Evolutionary conservation across 768 basidiomycete species (phyloP), one percentile per base, ranked within the genome.

Genomic region (Lactarius psammicola): DNA sequence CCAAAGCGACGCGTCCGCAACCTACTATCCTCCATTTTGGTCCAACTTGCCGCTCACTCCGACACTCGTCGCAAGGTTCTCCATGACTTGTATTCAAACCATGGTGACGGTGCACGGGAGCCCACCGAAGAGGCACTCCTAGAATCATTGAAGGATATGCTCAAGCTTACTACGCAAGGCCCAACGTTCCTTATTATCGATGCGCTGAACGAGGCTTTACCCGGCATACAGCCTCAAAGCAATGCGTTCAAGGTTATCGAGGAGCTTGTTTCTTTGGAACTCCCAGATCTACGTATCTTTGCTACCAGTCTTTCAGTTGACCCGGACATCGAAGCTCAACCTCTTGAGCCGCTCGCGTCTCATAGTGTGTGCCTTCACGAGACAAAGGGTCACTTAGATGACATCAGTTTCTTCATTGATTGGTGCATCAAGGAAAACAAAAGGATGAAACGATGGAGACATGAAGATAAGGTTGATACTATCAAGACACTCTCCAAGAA

Each of bases 111-210:
- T 20, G 10, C 23, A 8, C 34, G 36, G 30, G 30, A 63, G n/a
- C 62, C 69, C n/a, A 53, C 15, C 10, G 31, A 53, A n/a, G 61
- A 69, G 1, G 3, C 7, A 3, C 62, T 74, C 26, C 28, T 65
- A 18, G 38, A 65, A 7, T 70, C 60, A 8, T 56, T 74, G 51
- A 49, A 58, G 20, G 57, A 56, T 23, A 55, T 69, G 42, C 57
- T 68, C 36, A 53, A 38, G 36, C n/a, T 36, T 30, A 23, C 44
- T 54, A 33, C 34, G 28, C 34, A 61, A 11, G 56, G 55, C 17
- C 51, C 20, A 11, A 68, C 64, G 0, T 73, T 69, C 38, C 57
- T 74, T 49, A 56, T 74, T 2, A 30, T 74, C 33, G 73, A 74
- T 55, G 72, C 63, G 0, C 55, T 73, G 1, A 73, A 74, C 33